phyloP scores from a whole-genome alignment of 2,329 filamentous ascomycete species.

The Clonostachys rosea region DNA sequence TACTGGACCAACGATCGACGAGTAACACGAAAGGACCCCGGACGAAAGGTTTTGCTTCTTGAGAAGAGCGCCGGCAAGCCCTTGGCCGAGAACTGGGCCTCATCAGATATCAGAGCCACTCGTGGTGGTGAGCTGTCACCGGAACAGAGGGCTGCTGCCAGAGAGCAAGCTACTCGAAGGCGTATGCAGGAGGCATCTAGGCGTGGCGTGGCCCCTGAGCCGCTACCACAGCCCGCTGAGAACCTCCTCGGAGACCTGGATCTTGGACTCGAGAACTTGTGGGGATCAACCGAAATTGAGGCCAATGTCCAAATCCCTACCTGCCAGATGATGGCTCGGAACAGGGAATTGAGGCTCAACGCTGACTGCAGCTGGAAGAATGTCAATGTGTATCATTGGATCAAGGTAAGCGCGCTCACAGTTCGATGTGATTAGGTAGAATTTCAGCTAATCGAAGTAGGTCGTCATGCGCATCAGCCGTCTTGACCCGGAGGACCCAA shows the following conservation, averaged over 20 bases:
- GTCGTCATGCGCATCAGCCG: constrained; percentile 91
- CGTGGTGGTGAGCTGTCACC: constrained; percentile 72
- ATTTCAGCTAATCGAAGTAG: constrained; percentile 30
- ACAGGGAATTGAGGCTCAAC: constrained; percentile 62
- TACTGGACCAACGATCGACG: constrained; percentile 85
- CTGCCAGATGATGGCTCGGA: constrained; percentile 78
- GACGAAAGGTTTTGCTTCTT: constrained; percentile 78
- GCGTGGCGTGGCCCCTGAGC: constrained; percentile 26
- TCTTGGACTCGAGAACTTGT: constrained; percentile 63
- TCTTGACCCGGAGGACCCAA: constrained; percentile 71
- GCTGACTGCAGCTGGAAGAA: constrained; percentile 93
- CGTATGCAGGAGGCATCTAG: constrained; percentile 50
- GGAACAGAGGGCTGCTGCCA: constrained; percentile 39
- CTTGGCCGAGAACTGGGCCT: constrained; percentile 66
- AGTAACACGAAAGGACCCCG: constrained; percentile 79
- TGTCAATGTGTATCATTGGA: constrained; percentile 93
- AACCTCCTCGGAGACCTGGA: constrained; percentile 81
- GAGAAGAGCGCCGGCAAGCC: constrained; percentile 82
- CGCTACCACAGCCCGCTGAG: constrained; percentile 47
- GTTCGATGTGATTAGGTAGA: background rate
- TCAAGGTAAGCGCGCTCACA: constrained; percentile 61
- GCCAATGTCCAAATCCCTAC: constrained; percentile 90
- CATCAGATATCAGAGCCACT: constrained; percentile 71
- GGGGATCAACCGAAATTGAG: constrained; percentile 90
- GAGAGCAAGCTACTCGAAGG: constrained; percentile 37